Evolutionary conservation across 495 filamentous ascomycete genomes (phyloP).

Genomic region (Aspergillus conjunctus): DNA sequence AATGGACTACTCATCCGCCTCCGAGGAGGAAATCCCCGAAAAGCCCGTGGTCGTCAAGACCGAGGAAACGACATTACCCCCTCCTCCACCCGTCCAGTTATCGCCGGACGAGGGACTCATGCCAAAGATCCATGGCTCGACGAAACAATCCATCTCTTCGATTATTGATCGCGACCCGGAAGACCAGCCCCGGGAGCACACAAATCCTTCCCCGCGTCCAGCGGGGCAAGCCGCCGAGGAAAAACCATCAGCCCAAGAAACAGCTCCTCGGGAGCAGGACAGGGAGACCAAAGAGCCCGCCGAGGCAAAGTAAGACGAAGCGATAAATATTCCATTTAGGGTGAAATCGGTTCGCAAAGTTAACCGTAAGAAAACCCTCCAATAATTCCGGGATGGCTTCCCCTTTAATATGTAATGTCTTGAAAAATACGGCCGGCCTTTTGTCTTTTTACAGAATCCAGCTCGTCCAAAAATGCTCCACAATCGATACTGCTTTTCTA

Average conservation of each 20-base stretch:
- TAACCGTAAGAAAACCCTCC: no score
- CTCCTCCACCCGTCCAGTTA: slow-evolving; percentile 24
- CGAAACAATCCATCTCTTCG: slow-evolving; percentile 49
- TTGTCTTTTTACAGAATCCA: background rate
- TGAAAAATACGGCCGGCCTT: slow-evolving; percentile 17
- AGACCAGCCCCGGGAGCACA: slow-evolving; percentile 31
- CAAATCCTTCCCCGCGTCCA: slow-evolving; percentile 23
- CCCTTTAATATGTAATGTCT: slow-evolving; percentile 33
- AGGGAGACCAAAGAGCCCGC: slow-evolving; percentile 34
- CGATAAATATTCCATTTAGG: slow-evolving; percentile 4
- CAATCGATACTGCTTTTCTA: background rate
- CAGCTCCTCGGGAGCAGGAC: slow-evolving; percentile 28
- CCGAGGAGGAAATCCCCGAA: slow-evolving; percentile 34
- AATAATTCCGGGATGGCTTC: slow-evolving; percentile 27
- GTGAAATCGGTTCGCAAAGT: no score
- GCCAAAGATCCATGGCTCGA: slow-evolving; percentile 34
- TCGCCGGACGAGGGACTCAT: slow-evolving; percentile 22
- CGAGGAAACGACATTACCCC: slow-evolving; percentile 34
- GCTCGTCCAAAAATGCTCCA: no score
- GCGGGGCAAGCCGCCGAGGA: slow-evolving; percentile 28
- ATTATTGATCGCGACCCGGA: slow-evolving; percentile 49
- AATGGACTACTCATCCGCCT: slow-evolving; percentile 41
- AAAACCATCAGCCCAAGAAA: slow-evolving; percentile 29
- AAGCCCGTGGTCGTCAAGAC: slow-evolving; percentile 36
- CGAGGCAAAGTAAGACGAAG: slow-evolving; percentile 24